A percentile compares a stretch with the other conserved stretches of the same genome.
Evolutionary conservation across 345 rosid genomes (phyloP).

Genomic region (Brassica nigra): DNA sequence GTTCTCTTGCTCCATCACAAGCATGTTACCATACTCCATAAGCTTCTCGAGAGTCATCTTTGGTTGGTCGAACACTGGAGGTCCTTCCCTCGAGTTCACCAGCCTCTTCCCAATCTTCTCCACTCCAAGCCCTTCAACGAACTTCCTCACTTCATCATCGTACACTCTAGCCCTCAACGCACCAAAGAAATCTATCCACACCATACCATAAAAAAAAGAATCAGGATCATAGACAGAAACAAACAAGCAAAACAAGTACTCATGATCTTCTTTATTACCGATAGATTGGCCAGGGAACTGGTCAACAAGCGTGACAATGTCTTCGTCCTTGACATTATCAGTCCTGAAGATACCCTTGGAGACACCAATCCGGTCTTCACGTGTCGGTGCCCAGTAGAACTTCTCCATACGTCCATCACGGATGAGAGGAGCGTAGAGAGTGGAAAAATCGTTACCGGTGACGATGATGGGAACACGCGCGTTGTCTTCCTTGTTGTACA

Average conservation of each 20-base stretch:
- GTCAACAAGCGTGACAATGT: constrained; percentile 74
- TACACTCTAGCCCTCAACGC: constrained; percentile 95
- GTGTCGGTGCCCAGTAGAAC: constrained; percentile 98
- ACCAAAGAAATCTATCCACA: constrained; percentile 78
- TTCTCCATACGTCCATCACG: constrained; percentile 99
- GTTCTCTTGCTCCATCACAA: constrained; percentile 86
- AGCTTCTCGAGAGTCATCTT: constrained; percentile 73
- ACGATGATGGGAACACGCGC: constrained; percentile 93
- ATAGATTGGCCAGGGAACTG: constrained; percentile 97
- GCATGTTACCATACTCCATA: constrained; percentile 80
- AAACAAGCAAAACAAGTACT: background rate
- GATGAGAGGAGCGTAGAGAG: constrained; percentile 93
- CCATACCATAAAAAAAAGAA: too few relatives aligned
- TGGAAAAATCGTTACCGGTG: constrained; percentile 99
- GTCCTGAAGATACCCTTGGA: constrained; percentile 80
- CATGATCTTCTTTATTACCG: constrained; percentile 46
- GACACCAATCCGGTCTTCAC: constrained; percentile 93
- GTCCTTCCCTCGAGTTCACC: constrained; percentile 85
- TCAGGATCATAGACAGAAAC: background rate
- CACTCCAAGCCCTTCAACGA: constrained; percentile 66
- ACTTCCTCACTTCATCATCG: constrained; percentile 97
- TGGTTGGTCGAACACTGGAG: constrained; percentile 84
- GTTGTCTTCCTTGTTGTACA: constrained; percentile 99
- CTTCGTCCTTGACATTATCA: constrained; percentile 54
- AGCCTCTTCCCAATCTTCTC: constrained; percentile 68